Percentiles rank a stretch among this genome's conserved stretches.
Conservation (phyloP, 108 stramenopile genomes). For the Chaetoceros muelleri region DNA sequence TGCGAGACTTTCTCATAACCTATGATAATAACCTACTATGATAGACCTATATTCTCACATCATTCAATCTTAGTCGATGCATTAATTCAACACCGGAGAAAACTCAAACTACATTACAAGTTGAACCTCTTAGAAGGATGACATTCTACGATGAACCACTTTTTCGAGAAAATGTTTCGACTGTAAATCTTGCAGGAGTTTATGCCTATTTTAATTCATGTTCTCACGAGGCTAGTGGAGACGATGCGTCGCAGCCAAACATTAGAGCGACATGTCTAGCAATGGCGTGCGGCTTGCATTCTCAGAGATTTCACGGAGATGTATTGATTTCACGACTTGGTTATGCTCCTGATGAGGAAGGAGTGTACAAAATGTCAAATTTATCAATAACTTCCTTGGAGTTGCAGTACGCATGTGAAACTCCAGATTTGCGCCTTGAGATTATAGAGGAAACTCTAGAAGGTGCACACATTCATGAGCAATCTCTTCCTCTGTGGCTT, state of each 20-base stretch:
- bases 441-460: conserved; percentile 7
- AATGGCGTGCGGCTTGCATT: conserved; percentile 71
- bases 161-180: no score
- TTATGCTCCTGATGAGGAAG: neutral
- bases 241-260: conserved; percentile 18
- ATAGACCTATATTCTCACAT: no score
- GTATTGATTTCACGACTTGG: conserved; percentile 41
- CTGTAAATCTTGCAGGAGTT: conserved; percentile 14
- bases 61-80: no score
- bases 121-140: no score
- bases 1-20: no score
- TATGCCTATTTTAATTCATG: conserved; percentile 19
- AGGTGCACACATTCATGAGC: no score
- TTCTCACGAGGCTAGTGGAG: neutral
- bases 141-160: no score
- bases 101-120: no score
- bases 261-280: conserved; percentile 66
- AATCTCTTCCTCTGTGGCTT: conserved; percentile 39
- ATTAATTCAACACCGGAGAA: no score
- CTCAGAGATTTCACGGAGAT: conserved; percentile 38
- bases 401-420: conserved; percentile 16
- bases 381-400: conserved; percentile 10
- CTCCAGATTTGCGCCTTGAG: conserved; percentile 46
- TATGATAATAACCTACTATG: no score
- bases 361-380: conserved; percentile 15